These are phyloP conservation scores for Fusarium nodosum DNA, from an alignment of 2,329 filamentous ascomycete species.

Conservation along the genomic window DNA sequence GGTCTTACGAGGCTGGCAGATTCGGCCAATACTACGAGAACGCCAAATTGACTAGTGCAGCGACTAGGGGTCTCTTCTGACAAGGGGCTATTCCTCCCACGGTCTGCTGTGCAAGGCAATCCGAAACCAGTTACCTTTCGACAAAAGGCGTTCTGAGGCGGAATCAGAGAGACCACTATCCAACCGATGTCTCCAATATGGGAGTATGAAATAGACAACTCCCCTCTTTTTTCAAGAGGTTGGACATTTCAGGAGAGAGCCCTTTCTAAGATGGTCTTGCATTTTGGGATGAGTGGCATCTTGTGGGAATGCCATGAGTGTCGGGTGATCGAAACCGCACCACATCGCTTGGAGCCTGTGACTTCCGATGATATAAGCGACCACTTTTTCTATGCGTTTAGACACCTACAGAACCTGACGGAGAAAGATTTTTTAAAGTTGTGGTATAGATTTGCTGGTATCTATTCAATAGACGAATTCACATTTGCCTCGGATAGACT, in stretches of 20 bases:
- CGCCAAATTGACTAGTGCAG: slow-evolving; percentile 1
- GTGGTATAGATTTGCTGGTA: not conserved
- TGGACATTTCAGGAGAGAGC: slow-evolving; percentile 7
- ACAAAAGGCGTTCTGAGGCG: not conserved
- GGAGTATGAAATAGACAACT: not conserved
- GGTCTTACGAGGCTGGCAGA: slow-evolving; percentile 6
- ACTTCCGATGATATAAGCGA: not conserved
- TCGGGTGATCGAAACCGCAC: not conserved
- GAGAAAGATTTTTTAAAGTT: not conserved
- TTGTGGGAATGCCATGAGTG: slow-evolving; percentile 5
- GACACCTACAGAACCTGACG: rapidly evolving
- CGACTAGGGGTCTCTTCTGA: not conserved
- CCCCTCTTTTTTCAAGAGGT: not conserved
- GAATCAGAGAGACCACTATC: not conserved
- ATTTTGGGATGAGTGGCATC: not conserved
- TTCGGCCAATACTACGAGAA: slow-evolving; percentile 21
- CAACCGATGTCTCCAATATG: not conserved
- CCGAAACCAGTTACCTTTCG: not conserved
- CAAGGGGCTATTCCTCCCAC: not conserved
- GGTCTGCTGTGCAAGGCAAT: not conserved
- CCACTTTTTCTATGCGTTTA: not conserved
- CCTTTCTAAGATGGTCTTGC: slow-evolving; percentile 1
- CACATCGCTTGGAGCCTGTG: not conserved
- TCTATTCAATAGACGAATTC: not conserved
- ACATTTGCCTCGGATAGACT: slow-evolving; percentile 7